phyloP scores from a whole-genome alignment of 768 basidiomycete species.

The Tricholomella constricta region DNA sequence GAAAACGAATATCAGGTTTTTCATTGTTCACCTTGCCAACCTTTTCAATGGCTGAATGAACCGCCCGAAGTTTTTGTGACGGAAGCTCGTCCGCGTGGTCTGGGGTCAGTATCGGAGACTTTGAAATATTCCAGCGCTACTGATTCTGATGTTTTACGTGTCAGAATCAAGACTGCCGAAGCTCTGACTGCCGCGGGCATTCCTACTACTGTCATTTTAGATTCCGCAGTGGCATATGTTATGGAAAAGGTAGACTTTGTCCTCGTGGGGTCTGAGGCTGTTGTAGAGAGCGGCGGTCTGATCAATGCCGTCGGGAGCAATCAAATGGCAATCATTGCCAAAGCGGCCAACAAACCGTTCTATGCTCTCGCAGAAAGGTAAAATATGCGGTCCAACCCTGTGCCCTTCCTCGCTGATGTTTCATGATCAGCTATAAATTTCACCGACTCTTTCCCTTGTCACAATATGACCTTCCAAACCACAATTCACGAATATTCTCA shows the following conservation, averaged over 20 bases:
- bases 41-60: constrained; percentile 14
- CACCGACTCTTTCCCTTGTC: constrained; percentile 93
- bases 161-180: constrained; percentile 88
- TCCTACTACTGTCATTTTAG: constrained; percentile 91
- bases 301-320: constrained; percentile 94
- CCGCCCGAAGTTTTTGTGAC: constrained; percentile 81
- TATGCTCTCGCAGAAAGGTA: constrained; percentile 94
- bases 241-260: constrained; percentile 97
- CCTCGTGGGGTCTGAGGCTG: constrained; percentile 96
- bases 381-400: constrained; percentile 16
- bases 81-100: constrained; percentile 87
- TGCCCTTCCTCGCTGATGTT: constrained; percentile 24
- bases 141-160: constrained; percentile 16
- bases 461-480: constrained; percentile 85
- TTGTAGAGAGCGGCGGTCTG: constrained; percentile 93
- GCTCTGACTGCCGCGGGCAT: constrained; percentile 86
- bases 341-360: constrained; percentile 92
- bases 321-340: constrained; percentile 95
- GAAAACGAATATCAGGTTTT: constrained; percentile 83
- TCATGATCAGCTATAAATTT: constrained; percentile 83
- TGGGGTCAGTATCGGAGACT: constrained; percentile 61
- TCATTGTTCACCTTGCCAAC: constrained; percentile 20
- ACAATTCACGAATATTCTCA: constrained; percentile 73
- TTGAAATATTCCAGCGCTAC: constrained; percentile 15
- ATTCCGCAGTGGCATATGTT: constrained; percentile 95